Conservation (phyloP, 768 basidiomycete genomes). For the Tylopilus rubrobrunneus region DNA sequence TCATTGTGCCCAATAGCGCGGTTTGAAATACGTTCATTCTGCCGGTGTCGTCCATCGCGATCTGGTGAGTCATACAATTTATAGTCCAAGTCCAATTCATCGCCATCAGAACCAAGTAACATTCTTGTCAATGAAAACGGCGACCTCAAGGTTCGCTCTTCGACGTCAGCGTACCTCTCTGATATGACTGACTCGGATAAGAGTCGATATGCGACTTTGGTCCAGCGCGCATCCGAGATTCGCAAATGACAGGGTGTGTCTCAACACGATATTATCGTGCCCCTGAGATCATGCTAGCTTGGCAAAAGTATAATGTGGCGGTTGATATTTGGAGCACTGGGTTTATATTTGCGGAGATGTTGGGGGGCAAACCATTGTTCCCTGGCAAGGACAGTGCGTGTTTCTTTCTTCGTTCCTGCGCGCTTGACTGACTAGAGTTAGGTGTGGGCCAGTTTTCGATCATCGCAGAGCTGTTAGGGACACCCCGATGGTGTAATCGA, state of each 20-base stretch:
- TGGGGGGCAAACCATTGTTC: constrained; percentile 97
- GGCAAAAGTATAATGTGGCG: constrained; percentile 99
- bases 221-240: constrained; percentile 96
- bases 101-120: constrained; percentile 85
- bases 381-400: constrained; percentile 98
- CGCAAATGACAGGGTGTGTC: constrained; percentile 99
- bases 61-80: constrained; percentile 49
- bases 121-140: constrained; percentile 99
- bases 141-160: constrained; percentile 77
- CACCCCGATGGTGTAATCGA: constrained; percentile 99
- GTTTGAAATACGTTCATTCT: constrained; percentile 99
- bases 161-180: neutral
- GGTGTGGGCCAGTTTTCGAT: constrained; percentile 99
- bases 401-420: neutral
- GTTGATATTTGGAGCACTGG: constrained; percentile 99
- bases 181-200: constrained; percentile 1
- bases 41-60: constrained; percentile 99
- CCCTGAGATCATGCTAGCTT: constrained; percentile 99
- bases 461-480: constrained; percentile 96
- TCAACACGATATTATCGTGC: constrained; percentile 99
- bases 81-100: neutral
- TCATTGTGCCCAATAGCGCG: constrained; percentile 54
- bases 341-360: constrained; percentile 99
- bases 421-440: constrained; percentile 31
- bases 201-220: constrained; percentile 96